Conservation (phyloP, 2,329 filamentous ascomycete species). For the Penicillium sp. region DNA sequence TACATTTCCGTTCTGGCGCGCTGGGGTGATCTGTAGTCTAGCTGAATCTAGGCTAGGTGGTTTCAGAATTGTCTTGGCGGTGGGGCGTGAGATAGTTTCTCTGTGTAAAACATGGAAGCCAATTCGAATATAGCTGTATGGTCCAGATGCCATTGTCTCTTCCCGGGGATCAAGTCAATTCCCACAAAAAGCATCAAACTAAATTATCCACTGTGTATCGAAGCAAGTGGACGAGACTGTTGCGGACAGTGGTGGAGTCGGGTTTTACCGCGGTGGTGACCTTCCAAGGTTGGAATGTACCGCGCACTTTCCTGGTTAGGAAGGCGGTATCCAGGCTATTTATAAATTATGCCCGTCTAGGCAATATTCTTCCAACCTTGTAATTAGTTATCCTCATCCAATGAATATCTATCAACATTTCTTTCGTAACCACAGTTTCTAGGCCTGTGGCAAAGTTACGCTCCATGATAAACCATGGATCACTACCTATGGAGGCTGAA, state of each 20-base stretch:
- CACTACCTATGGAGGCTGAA: conserved; percentile 51
- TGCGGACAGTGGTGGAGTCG: conserved; percentile 49
- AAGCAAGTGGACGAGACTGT: conserved; percentile 47
- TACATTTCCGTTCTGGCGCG: too few species aligned
- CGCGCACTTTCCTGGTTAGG: conserved; percentile 35
- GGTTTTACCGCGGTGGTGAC: conserved; percentile 45
- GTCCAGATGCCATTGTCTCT: background rate
- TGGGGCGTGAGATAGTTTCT: too few species aligned
- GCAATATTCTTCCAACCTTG: background rate
- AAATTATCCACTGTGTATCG: conserved; percentile 49
- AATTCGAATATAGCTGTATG: background rate
- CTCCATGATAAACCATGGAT: conserved; percentile 52
- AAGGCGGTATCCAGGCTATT: background rate
- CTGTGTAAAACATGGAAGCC: too few species aligned
- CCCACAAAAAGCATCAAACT: conserved; percentile 38
- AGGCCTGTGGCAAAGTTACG: conserved; percentile 47
- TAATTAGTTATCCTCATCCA: background rate
- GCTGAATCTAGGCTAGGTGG: too few species aligned
- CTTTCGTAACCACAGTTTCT: conserved; percentile 31
- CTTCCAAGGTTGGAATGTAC: conserved; percentile 40
- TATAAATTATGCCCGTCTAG: background rate
- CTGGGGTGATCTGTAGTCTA: too few species aligned
- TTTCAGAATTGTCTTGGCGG: too few species aligned
- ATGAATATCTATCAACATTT: background rate
- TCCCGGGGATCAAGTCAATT: background rate